Evolutionary conservation across 176 grass and related monocot species (phyloP), one percentile per base, ranked within the genome.

Genomic region (sorghum (Sorghum bicolor)): DNA sequence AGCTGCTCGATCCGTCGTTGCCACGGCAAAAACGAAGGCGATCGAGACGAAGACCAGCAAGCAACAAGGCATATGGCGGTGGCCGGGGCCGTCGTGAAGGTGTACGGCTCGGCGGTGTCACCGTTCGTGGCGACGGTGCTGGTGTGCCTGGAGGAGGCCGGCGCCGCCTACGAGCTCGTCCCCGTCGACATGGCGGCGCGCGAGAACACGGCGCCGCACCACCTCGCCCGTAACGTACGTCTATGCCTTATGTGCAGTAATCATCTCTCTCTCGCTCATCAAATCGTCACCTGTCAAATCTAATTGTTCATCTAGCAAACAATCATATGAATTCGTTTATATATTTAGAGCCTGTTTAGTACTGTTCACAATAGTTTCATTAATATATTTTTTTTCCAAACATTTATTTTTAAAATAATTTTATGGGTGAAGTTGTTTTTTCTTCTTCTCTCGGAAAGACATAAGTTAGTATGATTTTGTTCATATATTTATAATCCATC

Each of bases 51-150:
- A 53, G 50, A 19, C 50, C 0, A 63, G 25, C 11, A 13, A 29
- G 9, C 53, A 22, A 2, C 20, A 15, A 19, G 37, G 5, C 3
- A 2, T 6, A 80, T 69, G 78, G 78, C 70, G 11, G 40, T n/a
- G n/a, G 25, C 25, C 14, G 31, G 11, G 78, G 20, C 29, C 34
- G 45, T 5, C 3, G 30, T 50, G 22, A 81, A 81, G 78, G 78
- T 81, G 78, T 68, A 69, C 78, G 78, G 78, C 64, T 0, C 15
- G 30, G 44, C 64, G 78, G 78, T 4, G 64, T 80, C 78, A 7
- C 78, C 78, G 78, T 80, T 3, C 78, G 78, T 81, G 78, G 78
- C 78, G 44, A 81, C 64, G 29, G 78, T 69, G 78, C 44, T 81
- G 43, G 12, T 81, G 78, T 81, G 78, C 64, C 78, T 81, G 45